Base-by-base conservation (phyloP, 2,329 filamentous ascomycete genomes). In the Alternaria hordeiaustralica region DNA sequence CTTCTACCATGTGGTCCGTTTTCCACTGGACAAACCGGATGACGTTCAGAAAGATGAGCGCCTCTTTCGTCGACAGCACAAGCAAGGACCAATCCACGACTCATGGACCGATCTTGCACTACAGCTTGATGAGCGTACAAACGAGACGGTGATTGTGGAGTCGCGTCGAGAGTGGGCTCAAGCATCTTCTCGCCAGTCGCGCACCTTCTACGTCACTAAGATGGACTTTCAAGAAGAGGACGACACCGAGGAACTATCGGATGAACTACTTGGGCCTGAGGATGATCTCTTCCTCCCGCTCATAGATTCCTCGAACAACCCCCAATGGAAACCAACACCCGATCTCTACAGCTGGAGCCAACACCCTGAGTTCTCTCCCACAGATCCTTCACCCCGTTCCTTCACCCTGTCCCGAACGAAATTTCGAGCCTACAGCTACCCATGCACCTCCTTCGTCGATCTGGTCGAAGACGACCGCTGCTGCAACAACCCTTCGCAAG, bases 71-170 rank as follows among this genome's bases (percentile, higher is more conserved):
- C 86, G 91, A 15, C 84, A 90, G 54, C 89, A 92, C 68, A 82
- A 81, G 26, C 91, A 94, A 75, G 91, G 91, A 0, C 87, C 90
- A 0, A 88, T 93, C 15, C 90, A 94, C 68, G 89, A 93, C 69
- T 86, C 90, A 3, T 94, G 91, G 91, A 90, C 87, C 0, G 87
- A 88, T 61, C 80, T 94, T 4, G 85, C 85, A 5, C 80, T 94
- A 2, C 84, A 87, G 26, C 83, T 82, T 33, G 87, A 92, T 62
- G 88, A 92, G 63, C 70, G 71, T 11, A 89, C 86, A 0, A 87
- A 88, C 2, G 77, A 83, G 13, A 78, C 91, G 2, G 82, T 86
- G 55, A 88, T 92, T 18, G 78, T 92, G 1, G 92, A 94, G 76
- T 87, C 86, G 28, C 85, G 92, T 13, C 89, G 88, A 26, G 92